phyloP scores from a whole-genome alignment of 306 rosid genomes.

The Cucurbita moschata region DNA sequence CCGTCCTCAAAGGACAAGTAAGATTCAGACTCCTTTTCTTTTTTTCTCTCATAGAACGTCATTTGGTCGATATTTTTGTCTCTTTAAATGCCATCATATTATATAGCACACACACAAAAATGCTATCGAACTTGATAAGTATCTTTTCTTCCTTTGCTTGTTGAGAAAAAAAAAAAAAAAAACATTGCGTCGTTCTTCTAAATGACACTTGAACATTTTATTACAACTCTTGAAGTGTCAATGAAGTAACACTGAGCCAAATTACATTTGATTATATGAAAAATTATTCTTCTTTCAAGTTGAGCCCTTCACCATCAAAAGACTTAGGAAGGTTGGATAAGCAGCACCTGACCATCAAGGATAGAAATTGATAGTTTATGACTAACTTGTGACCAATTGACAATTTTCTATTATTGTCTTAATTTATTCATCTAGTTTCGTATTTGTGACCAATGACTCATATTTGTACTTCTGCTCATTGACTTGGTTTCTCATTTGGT shows the following conservation, averaged over 20 bases:
- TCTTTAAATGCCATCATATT: neutral
- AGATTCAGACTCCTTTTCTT: constrained; percentile 26
- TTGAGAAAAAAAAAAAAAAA: neutral
- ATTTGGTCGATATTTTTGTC: constrained; percentile 8
- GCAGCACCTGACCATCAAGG: too few species aligned
- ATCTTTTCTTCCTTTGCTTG: neutral
- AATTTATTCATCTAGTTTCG: too few species aligned
- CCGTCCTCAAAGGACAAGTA: constrained; percentile 91
- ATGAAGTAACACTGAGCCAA: too few species aligned
- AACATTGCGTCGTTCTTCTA: neutral
- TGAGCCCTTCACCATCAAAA: too few species aligned
- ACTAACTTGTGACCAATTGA: too few species aligned
- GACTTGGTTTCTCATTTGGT: neutral
- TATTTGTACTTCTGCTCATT: neutral
- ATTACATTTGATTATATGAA: too few species aligned
- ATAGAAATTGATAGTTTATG: too few species aligned
- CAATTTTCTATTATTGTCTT: too few species aligned
- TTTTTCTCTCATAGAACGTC: constrained; percentile 1
- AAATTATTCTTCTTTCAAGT: too few species aligned
- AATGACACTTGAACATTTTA: neutral
- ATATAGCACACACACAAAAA: neutral
- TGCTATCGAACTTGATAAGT: neutral
- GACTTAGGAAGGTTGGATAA: too few species aligned
- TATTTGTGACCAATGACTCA: too few species aligned
- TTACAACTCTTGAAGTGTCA: neutral